Evolutionary conservation across 176 grass and related monocot genomes (phyloP).

Genomic region (Musa troglodytarum): DNA sequence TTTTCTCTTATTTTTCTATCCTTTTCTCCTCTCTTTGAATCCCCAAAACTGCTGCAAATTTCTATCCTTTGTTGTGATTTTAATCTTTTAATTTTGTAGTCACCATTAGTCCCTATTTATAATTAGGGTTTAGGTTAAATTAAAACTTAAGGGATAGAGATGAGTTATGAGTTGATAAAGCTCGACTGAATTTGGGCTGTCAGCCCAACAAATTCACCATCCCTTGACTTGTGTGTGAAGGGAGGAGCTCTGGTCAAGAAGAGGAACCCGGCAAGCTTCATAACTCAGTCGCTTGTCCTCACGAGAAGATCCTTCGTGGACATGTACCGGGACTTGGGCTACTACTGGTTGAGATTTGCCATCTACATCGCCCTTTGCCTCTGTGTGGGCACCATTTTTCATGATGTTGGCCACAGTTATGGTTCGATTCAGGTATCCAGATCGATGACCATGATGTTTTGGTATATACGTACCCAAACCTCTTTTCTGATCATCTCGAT

Average conservation of each 20-base stretch:
- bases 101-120: no score
- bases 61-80: no score
- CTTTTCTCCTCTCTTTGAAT: no score
- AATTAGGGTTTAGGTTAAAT: no score
- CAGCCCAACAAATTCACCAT: no score
- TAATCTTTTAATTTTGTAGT: no score
- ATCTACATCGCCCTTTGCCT: constrained; percentile 32
- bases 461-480: background rate
- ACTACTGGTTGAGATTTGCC: constrained; percentile 50
- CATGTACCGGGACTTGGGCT: constrained; percentile 47
- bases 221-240: background rate
- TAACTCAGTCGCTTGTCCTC: constrained; percentile 26
- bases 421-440: constrained; percentile 41
- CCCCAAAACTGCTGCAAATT: no score
- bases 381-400: constrained; percentile 48
- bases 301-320: constrained; percentile 43
- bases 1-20: no score
- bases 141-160: no score
- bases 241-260: constrained; percentile 19
- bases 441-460: background rate
- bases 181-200: no score
- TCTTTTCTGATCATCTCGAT: background rate
- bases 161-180: no score
- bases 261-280: constrained; percentile 24
- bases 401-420: constrained; percentile 26